Evolutionary conservation across 805 yeast genomes (phyloP), one percentile per base, ranked within the genome.

Genomic region (Cyberlindnera galapagoensis): DNA sequence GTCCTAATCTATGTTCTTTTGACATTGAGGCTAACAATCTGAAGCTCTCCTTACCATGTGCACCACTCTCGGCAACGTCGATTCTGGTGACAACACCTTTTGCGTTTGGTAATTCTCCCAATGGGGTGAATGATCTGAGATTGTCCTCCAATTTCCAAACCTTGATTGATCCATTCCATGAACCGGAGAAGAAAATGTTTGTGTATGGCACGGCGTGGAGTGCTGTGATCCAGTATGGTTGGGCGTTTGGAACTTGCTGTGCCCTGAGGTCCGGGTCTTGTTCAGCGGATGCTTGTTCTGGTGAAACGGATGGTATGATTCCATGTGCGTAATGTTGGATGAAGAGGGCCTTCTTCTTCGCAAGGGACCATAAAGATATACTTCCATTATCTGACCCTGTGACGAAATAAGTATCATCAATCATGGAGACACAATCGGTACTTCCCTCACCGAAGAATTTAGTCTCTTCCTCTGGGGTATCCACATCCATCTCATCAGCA

Each of bases 311-410:
- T 11, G 77, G 74, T 34, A 69, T 65, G 13, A 70, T 46, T 3
- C 97, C 98, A 56, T 92, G 98, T 3, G 90, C 83, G 30, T 66
- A 59, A 48, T 92, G 71, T 40, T 70, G 59, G 3, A 76, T 75
- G 55, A 58, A 80, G 18, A 83, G 60, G 11, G 97, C 94, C 59
- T 86, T 88, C 71, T 92, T 92, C 61, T 86, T 86, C 17, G 84
- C 78, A 36, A 81, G 61, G 3, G 95, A 77, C 98, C 98, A 92
- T 40, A 92, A 64, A n/a, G 84, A 63, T 20, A 92, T 60, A 51
- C 76, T 82, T 26, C 98, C 98, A 54, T 88, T 90, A 54, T 92
- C 98, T 11, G 95, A 80, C 5, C 97, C 97, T 1, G 97, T 88
- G 28, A 92, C 77, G 53, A 92, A 92, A 55, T 83, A 87, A 18